Percentiles rank a stretch among this genome's conserved stretches.
Conservation (phyloP, 768 basidiomycete species). For the Mycena latifolia region DNA sequence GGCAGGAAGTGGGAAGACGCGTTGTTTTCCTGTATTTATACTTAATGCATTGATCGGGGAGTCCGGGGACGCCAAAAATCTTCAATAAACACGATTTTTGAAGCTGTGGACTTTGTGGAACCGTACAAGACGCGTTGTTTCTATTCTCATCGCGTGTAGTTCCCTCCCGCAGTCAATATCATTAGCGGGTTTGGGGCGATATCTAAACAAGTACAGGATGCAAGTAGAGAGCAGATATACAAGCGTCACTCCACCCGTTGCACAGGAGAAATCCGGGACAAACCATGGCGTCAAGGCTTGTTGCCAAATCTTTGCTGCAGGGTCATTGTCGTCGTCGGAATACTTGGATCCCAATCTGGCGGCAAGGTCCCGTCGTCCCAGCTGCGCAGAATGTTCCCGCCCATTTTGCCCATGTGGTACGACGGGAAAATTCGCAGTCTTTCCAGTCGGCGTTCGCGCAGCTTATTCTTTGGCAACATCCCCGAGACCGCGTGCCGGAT, state of each 20-base stretch:
- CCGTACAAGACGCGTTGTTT: no score
- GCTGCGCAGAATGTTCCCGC: conserved; percentile 81
- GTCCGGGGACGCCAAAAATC: no score
- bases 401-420: conserved; percentile 80
- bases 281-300: background rate
- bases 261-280: no score
- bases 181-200: no score
- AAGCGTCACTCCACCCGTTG: no score
- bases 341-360: conserved; percentile 57
- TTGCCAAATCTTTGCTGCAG: conserved; percentile 34
- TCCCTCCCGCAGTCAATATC: no score
- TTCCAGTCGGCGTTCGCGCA: conserved; percentile 89
- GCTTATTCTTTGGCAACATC: conserved; percentile 98
- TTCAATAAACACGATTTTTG: no score
- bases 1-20: background rate
- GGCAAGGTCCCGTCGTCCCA: conserved; percentile 87
- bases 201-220: no score
- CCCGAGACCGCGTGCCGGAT: conserved; percentile 96
- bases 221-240: no score
- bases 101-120: no score
- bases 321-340: conserved; percentile 54
- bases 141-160: no score
- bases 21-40: conserved; percentile 1
- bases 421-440: conserved; percentile 91
- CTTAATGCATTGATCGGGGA: no score